Evolutionary conservation across 345 rosid species (phyloP).

Genomic region (Raphanus raphanistrum): DNA sequence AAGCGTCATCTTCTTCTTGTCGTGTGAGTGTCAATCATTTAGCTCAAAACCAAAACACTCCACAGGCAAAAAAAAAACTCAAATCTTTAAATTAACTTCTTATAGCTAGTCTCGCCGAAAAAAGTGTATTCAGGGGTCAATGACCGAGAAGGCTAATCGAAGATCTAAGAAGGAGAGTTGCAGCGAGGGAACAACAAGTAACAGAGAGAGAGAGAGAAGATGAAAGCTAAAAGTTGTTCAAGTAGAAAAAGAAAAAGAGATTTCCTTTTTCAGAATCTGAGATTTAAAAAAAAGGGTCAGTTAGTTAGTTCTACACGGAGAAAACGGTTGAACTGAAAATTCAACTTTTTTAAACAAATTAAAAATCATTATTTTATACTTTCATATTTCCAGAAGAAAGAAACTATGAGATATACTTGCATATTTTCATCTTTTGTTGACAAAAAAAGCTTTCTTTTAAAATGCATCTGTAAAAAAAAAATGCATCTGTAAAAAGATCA

Average conservation of each 20-base stretch:
- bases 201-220: not conserved
- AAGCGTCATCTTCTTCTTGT: conserved; percentile 60
- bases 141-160: conserved; percentile 35
- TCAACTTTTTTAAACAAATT: not conserved
- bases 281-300: conserved; percentile 35
- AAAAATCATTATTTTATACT: too few species aligned
- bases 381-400: too few species aligned
- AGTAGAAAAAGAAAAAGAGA: conserved; percentile 22
- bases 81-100: not conserved
- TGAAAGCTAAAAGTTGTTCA: not conserved
- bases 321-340: conserved; percentile 46
- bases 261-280: conserved; percentile 33
- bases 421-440: too few species aligned
- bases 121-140: conserved; percentile 19
- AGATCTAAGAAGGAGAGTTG: conserved; percentile 27
- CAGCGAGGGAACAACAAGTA: not conserved
- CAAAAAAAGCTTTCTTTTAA: too few species aligned
- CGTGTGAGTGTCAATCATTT: conserved; percentile 42
- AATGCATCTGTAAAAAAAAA: too few species aligned
- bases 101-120: conserved; percentile 1
- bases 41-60: conserved; percentile 14
- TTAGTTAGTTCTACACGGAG: conserved; percentile 53
- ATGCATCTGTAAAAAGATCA: too few species aligned
- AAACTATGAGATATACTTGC: too few species aligned
- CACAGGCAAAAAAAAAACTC: not conserved